phyloP scores from a whole-genome alignment of 73 alveolate species.

The Paramecium pentaurelia region DNA sequence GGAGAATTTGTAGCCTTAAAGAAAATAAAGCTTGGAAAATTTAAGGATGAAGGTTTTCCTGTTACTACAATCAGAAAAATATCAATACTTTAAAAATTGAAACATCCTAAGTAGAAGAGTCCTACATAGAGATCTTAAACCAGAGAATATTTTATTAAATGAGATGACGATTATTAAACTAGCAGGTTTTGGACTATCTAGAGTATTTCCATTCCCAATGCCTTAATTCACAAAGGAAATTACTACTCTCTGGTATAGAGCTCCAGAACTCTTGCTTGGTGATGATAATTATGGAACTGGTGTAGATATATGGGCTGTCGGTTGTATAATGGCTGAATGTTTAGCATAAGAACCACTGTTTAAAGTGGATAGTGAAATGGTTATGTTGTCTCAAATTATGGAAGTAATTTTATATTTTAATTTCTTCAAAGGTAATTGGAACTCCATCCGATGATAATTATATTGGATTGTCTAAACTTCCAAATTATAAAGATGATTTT shows the following conservation, averaged over 20 bases:
- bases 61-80: slow-evolving; percentile 87
- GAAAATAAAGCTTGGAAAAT: slow-evolving; percentile 63
- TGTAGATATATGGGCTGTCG: slow-evolving; percentile 94
- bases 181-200: no score
- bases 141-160: slow-evolving; percentile 78
- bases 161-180: no score
- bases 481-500: neutral
- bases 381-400: slow-evolving; percentile 83
- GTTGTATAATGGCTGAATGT: slow-evolving; percentile 93
- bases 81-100: no score
- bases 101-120: no score
- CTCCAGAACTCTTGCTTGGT: slow-evolving; percentile 96
- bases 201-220: no score
- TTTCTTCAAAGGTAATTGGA: neutral
- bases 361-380: slow-evolving; percentile 85
- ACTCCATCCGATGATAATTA: slow-evolving; percentile 26
- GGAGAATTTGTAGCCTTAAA: slow-evolving; percentile 77
- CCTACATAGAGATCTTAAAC: slow-evolving; percentile 97
- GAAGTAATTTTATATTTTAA: neutral
- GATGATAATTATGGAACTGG: slow-evolving; percentile 77
- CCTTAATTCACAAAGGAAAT: slow-evolving; percentile 79
- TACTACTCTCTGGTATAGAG: slow-evolving; percentile 93
- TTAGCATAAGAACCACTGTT: slow-evolving; percentile 82
- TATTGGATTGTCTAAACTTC: slow-evolving; percentile 3
- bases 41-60: slow-evolving; percentile 91